Percentiles rank a stretch among this genome's conserved stretches.
phyloP scores from a whole-genome alignment of 1,139 yeast species.

The Suhomyces bokatorum region DNA sequence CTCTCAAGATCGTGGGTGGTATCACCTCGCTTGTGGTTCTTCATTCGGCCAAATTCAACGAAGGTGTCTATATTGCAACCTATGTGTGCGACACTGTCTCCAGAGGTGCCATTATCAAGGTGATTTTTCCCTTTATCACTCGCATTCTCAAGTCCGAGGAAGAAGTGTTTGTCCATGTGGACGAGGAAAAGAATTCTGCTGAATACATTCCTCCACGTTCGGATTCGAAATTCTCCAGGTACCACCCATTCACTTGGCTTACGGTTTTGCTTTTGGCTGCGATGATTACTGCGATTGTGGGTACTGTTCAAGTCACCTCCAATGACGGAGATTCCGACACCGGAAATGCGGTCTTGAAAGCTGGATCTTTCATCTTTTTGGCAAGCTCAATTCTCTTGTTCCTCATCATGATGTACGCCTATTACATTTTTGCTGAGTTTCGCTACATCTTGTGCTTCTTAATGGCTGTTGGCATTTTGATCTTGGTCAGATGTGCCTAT shows the following conservation, averaged over 20 bases:
- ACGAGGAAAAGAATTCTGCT: slow-evolving; percentile 1
- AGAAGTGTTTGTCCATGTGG: slow-evolving; percentile 9
- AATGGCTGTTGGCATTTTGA: slow-evolving; percentile 10
- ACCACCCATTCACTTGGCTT: slow-evolving; percentile 18
- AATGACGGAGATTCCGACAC: slow-evolving; percentile 1
- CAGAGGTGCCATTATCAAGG: slow-evolving; percentile 20
- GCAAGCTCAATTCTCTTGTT: slow-evolving; percentile 7
- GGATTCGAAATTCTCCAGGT: too few relatives aligned
- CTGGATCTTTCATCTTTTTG: slow-evolving; percentile 19
- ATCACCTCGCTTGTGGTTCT: slow-evolving; percentile 17
- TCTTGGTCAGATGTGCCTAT: slow-evolving; percentile 18
- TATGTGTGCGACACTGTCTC: slow-evolving; percentile 22
- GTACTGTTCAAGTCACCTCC: slow-evolving; percentile 8
- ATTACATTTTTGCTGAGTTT: not conserved
- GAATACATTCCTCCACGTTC: not conserved
- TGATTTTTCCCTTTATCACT: slow-evolving; percentile 16
- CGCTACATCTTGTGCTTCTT: slow-evolving; percentile 1
- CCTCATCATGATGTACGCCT: not conserved
- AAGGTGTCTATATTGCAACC: slow-evolving; percentile 18
- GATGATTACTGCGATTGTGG: slow-evolving; percentile 18
- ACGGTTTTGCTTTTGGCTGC: slow-evolving; percentile 19
- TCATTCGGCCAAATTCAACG: slow-evolving; percentile 8
- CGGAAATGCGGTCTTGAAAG: slow-evolving; percentile 12
- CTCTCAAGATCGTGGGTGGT: slow-evolving; percentile 22
- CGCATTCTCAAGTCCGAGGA: not conserved